These are phyloP conservation scores for Decorospora gaudefroyi DNA, from an alignment of 2,329 filamentous ascomycete genomes.

Conservation along the genomic window DNA sequence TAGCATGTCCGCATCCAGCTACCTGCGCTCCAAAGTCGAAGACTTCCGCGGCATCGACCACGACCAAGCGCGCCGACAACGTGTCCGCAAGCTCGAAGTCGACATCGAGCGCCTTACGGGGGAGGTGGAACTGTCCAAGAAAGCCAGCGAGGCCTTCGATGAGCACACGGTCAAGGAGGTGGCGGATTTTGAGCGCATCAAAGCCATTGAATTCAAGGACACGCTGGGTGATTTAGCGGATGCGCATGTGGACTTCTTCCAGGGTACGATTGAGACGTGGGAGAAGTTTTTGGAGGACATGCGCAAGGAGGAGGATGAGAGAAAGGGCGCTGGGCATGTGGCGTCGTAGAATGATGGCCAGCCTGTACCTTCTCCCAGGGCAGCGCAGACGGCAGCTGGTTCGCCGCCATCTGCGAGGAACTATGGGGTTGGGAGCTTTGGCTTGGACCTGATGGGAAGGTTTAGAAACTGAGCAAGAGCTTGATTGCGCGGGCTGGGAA, in stretches of 20 bases:
- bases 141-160: constrained; percentile 88
- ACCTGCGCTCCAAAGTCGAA: constrained; percentile 91
- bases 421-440: not conserved
- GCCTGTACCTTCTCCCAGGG: not conserved
- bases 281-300: constrained; percentile 87
- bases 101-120: constrained; percentile 88
- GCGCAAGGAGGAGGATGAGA: constrained; percentile 65
- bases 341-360: constrained; percentile 20
- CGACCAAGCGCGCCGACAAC: constrained; percentile 84
- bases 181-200: constrained; percentile 93
- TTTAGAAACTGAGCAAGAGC: not conserved
- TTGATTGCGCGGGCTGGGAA: not conserved
- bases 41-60: constrained; percentile 97
- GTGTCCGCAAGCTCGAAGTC: constrained; percentile 86
- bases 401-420: not conserved
- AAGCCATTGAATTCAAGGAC: constrained; percentile 86
- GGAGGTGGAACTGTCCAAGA: constrained; percentile 83
- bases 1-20: constrained; percentile 76
- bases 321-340: constrained; percentile 33
- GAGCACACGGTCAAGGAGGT: constrained; percentile 95
- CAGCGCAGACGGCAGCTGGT: not conserved
- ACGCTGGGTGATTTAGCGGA: constrained; percentile 83
- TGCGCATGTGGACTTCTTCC: constrained; percentile 86
- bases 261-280: constrained; percentile 79
- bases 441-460: not conserved